phyloP scores from a whole-genome alignment of 192 early-diverging fungal species.

The Umbelopsis vinacea region DNA sequence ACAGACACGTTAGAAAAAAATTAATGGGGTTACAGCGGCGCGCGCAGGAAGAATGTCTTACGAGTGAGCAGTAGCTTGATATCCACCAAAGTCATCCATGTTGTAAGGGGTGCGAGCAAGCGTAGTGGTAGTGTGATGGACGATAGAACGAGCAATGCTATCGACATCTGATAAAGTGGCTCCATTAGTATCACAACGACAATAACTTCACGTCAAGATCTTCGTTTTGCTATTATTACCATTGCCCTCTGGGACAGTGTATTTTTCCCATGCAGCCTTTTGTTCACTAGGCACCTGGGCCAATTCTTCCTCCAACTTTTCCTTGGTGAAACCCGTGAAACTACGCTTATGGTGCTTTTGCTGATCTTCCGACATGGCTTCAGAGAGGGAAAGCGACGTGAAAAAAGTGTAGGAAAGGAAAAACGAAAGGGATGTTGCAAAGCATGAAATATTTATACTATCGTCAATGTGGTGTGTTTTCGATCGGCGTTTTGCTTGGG shows the following conservation, averaged over 20 bases:
- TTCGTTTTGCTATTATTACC: constrained; percentile 34
- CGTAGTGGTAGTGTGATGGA: constrained; percentile 89
- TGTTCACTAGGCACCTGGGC: constrained; percentile 19
- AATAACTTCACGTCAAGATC: background rate
- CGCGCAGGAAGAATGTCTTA: constrained; percentile 33
- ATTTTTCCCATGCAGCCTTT: constrained; percentile 45
- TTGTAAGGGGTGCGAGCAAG: constrained; percentile 87
- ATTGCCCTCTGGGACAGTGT: constrained; percentile 24
- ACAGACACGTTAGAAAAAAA: background rate
- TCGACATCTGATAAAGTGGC: constrained; percentile 57
- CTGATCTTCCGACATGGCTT: constrained; percentile 8
- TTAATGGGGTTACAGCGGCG: too few relatives aligned
- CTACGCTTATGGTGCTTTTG: constrained; percentile 34
- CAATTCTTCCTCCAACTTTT: constrained; percentile 29
- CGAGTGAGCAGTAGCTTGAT: constrained; percentile 90
- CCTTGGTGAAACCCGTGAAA: constrained; percentile 27
- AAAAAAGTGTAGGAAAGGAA: background rate
- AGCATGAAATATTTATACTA: background rate
- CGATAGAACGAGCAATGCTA: constrained; percentile 83
- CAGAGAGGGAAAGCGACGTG: background rate
- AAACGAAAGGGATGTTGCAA: background rate
- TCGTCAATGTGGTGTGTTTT: background rate
- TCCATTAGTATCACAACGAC: too few relatives aligned
- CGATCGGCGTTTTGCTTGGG: constrained; percentile 19
- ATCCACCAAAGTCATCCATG: constrained; percentile 92